Evolutionary conservation across 2,329 filamentous ascomycete species (phyloP).

Genomic region (Diaporthe sp.): DNA sequence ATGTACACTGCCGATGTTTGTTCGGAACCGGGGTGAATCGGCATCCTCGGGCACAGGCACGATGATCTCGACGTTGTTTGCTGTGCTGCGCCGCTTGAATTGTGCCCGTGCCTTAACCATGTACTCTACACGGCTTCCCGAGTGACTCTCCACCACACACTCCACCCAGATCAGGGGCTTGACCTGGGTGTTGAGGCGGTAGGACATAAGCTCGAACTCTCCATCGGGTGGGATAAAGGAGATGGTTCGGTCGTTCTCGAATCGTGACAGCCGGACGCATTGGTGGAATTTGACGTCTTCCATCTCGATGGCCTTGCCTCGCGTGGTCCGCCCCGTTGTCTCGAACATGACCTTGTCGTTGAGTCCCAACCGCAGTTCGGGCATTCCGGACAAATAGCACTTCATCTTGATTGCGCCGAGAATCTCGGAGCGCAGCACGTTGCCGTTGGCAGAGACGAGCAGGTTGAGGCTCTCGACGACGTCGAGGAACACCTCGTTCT

Average conservation of each 20-base stretch:
- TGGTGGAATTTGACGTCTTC: slow-evolving; percentile 99
- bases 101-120: slow-evolving; percentile 99
- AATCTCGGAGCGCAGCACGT: slow-evolving; percentile 95
- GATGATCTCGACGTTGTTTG: slow-evolving; percentile 98
- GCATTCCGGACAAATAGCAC: slow-evolving; percentile 98
- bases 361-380: slow-evolving; percentile 90
- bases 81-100: slow-evolving; percentile 97
- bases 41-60: slow-evolving; percentile 98
- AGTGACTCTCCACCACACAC: slow-evolving; percentile 96
- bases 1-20: slow-evolving; percentile 96
- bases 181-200: slow-evolving; percentile 97
- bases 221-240: slow-evolving; percentile 98
- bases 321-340: slow-evolving; percentile 91
- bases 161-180: slow-evolving; percentile 99
- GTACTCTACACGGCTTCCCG: slow-evolving; percentile 95
- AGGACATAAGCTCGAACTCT: slow-evolving; percentile 99
- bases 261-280: slow-evolving; percentile 93
- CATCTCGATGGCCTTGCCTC: slow-evolving; percentile 99
- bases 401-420: slow-evolving; percentile 99
- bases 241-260: slow-evolving; percentile 98
- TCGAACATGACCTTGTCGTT: slow-evolving; percentile 99
- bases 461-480: slow-evolving; percentile 97
- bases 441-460: slow-evolving; percentile 92
- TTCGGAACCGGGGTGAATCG: slow-evolving; percentile 94
- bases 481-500: slow-evolving; percentile 99